Evolutionary conservation across 1,139 yeast genomes (phyloP), one percentile per base, ranked within the genome.

Genomic region (Sugiyamaella novakii): DNA sequence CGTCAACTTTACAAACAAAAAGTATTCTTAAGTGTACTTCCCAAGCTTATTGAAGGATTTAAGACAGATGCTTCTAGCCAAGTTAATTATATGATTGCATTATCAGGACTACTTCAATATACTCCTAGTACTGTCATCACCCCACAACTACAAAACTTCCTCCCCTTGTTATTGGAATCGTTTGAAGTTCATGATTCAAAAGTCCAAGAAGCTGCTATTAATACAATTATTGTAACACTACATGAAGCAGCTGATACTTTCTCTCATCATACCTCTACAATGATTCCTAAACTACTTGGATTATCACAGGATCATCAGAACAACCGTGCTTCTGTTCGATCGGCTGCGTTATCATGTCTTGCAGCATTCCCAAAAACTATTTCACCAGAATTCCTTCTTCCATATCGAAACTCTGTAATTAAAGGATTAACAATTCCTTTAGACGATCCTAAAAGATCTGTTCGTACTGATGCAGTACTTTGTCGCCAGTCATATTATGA

Each of bases 401-500:
- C 83, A 5, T 84, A 75, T 60, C 80, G 80, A 59, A 62, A 66
- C 5, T 66, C 65, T 3, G 74, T 87, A 6, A 72, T 87, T 38
- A 66, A 60, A 21, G 74, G 73, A 7, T 69, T 87, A 46, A 72
- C 70, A 1, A 62, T 60, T 1, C 82, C 78, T 0, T 71, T 92
- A 55, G 95, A 87, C 57, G 97, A 92, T 64, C 78, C 75, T 47
- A 83, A 76, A 62, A 78, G 98, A 65, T 69, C 67, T 4, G 87
- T 92, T 1, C 78, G 98, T 60, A 83, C 81, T 62, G 76, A 80
- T 47, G 84, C 91, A 6, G 82, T 85, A 48, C 87, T 84, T 58
- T 80, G 92, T 46, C 79, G 96, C 61, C 98, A 92, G 63, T 71
- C 76, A 2, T 83, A 80, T 56, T 86, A 71, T 64, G 94, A 85